Conservation (phyloP, 192 early-diverging fungal genomes). For the Gigaspora rosea region DNA sequence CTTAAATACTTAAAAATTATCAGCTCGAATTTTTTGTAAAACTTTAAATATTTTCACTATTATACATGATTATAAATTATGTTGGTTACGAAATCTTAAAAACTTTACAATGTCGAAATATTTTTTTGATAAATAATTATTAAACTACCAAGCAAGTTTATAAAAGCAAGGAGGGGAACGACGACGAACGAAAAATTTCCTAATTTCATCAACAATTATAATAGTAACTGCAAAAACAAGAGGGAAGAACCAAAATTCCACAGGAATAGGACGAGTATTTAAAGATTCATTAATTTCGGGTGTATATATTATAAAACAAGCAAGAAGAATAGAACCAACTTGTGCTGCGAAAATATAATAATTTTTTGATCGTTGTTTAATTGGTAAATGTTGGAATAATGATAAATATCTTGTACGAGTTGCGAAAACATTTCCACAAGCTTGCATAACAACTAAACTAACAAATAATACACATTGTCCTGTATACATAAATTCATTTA, state of each 20-base stretch:
- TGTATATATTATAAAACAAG: background rate
- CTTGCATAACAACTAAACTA: background rate
- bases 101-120: too few relatives aligned
- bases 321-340: background rate
- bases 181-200: conserved; percentile 56
- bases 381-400: too few relatives aligned
- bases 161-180: too few relatives aligned
- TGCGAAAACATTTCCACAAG: background rate
- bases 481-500: conserved; percentile 31
- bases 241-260: conserved; percentile 68
- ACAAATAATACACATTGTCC: background rate
- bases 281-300: too few relatives aligned
- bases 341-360: background rate
- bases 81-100: too few relatives aligned
- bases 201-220: conserved; percentile 60
- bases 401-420: background rate
- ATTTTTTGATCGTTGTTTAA: too few relatives aligned
- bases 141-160: too few relatives aligned
- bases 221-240: conserved; percentile 57
- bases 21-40: too few relatives aligned
- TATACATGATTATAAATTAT: too few relatives aligned
- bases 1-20: too few relatives aligned
- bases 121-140: too few relatives aligned
- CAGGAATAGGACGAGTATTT: conserved; percentile 47
- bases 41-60: too few relatives aligned